A percentile compares a stretch with the other conserved stretches of the same genome.
phyloP scores from a whole-genome alignment of 768 basidiomycete species.

The Mycena maculata region DNA sequence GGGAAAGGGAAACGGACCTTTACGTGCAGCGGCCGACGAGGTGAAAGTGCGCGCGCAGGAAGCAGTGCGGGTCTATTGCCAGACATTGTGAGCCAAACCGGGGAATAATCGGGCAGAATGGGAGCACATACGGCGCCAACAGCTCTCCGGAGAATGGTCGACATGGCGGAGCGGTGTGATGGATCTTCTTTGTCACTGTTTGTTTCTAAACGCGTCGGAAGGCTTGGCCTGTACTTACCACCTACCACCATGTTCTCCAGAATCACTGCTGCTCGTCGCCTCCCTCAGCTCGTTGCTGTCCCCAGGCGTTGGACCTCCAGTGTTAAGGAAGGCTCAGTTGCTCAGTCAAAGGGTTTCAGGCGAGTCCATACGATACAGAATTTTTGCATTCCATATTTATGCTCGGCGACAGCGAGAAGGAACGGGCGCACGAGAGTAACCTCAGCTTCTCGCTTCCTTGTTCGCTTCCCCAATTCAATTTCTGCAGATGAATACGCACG shows the following conservation, averaged over 20 bases:
- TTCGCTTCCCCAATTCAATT: conserved; percentile 5
- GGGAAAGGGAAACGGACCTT: conserved; percentile 23
- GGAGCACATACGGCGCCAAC: conserved; percentile 29
- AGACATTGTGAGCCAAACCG: not conserved
- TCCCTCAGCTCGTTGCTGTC: conserved; percentile 21
- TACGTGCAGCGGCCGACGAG: conserved; percentile 32
- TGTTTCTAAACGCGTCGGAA: not conserved
- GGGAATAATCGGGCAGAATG: not conserved
- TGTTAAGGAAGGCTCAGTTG: conserved; percentile 21
- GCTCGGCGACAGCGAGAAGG: conserved; percentile 56
- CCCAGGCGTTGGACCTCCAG: conserved; percentile 28
- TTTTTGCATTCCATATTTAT: not conserved
- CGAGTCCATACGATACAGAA: not conserved
- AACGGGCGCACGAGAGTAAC: conserved; percentile 65
- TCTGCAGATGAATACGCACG: conserved; percentile 61
- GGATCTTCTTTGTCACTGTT: conserved; percentile 2
- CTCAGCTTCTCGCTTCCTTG: not conserved
- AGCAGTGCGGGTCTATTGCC: conserved; percentile 19
- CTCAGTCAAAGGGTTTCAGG: conserved; percentile 32
- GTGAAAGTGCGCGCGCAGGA: conserved; percentile 29
- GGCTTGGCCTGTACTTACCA: not conserved
- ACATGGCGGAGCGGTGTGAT: conserved; percentile 21
- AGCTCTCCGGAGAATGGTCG: conserved; percentile 35
- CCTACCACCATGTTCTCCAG: conserved; percentile 29
- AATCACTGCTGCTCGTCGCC: conserved; percentile 20